Conservation (phyloP, 2,329 filamentous ascomycete genomes). For the Exophiala mesophila region DNA sequence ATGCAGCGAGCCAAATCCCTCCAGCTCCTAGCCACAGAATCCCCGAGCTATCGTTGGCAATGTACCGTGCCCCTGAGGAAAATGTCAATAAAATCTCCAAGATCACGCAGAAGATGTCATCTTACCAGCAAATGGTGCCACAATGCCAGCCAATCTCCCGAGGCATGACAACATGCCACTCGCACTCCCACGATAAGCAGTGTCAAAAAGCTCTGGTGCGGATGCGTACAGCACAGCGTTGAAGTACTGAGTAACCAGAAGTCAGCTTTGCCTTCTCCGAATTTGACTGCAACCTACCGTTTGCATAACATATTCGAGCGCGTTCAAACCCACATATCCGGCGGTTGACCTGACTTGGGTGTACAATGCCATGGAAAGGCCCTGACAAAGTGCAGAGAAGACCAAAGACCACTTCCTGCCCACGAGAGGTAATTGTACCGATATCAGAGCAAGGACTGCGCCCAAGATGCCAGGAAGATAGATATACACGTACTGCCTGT, state of each 20-base stretch:
- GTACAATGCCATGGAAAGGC: slow-evolving; percentile 37
- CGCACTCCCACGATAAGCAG: slow-evolving; percentile 15
- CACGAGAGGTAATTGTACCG: slow-evolving; percentile 40
- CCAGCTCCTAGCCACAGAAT: slow-evolving; percentile 18
- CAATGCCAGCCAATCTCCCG: slow-evolving; percentile 16
- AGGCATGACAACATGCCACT: slow-evolving; percentile 18
- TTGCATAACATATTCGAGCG: slow-evolving; percentile 52
- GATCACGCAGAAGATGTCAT: background rate
- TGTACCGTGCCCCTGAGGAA: slow-evolving; percentile 7
- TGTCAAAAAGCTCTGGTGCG: slow-evolving; percentile 46
- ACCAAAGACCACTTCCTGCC: slow-evolving; percentile 37
- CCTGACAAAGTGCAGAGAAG: slow-evolving; percentile 39
- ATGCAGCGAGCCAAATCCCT: slow-evolving; percentile 18
- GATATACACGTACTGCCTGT: slow-evolving; percentile 35
- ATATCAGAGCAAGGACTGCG: slow-evolving; percentile 36
- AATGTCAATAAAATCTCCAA: background rate
- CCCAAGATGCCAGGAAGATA: slow-evolving; percentile 34
- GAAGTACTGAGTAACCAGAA: slow-evolving; percentile 38
- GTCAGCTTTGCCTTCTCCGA: background rate
- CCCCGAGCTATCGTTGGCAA: slow-evolving; percentile 8
- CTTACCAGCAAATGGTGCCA: slow-evolving; percentile 19
- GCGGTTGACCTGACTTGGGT: slow-evolving; percentile 41
- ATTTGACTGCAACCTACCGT: slow-evolving; percentile 3
- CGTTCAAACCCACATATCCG: slow-evolving; percentile 46
- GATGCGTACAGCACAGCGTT: slow-evolving; percentile 50